These are phyloP conservation scores for Penicillium sclerotigenum DNA, from an alignment of 2,329 filamentous ascomycete genomes.

Conservation along the genomic window DNA sequence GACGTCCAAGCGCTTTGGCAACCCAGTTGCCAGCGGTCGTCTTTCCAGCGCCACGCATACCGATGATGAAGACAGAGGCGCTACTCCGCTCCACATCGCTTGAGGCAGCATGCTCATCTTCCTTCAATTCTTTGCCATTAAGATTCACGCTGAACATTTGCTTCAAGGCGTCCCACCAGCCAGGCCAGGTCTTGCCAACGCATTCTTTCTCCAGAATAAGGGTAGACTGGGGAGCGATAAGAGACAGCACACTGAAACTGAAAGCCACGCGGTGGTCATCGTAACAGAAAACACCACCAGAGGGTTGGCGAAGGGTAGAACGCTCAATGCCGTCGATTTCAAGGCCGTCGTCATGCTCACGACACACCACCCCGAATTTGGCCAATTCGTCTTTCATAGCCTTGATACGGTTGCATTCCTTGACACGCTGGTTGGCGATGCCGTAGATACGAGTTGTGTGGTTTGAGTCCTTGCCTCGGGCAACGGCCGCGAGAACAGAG, in stretches of 20 bases:
- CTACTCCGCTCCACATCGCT: slow-evolving; percentile 40
- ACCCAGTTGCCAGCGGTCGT: slow-evolving; percentile 90
- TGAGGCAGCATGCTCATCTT: slow-evolving; percentile 36
- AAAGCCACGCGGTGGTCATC: slow-evolving; percentile 98
- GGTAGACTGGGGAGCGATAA: slow-evolving; percentile 67
- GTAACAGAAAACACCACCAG: slow-evolving; percentile 79
- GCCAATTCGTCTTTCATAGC: slow-evolving; percentile 94
- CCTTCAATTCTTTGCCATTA: slow-evolving; percentile 65
- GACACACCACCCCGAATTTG: slow-evolving; percentile 85
- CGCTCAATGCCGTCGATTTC: slow-evolving; percentile 58
- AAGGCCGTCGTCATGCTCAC: slow-evolving; percentile 93
- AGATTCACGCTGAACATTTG: slow-evolving; percentile 73
- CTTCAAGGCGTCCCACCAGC: slow-evolving; percentile 91
- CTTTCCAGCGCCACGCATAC: slow-evolving; percentile 96
- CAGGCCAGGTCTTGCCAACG: slow-evolving; percentile 96
- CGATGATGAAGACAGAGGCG: slow-evolving; percentile 86
- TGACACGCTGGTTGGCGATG: slow-evolving; percentile 96
- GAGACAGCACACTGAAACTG: slow-evolving; percentile 89
- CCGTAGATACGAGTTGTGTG: slow-evolving; percentile 79
- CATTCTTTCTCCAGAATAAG: slow-evolving; percentile 87
- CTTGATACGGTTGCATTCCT: slow-evolving; percentile 93
- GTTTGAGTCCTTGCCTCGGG: slow-evolving; percentile 61
- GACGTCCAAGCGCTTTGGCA: slow-evolving; percentile 68
- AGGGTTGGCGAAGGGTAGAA: slow-evolving; percentile 53
- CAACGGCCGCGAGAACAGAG: slow-evolving; percentile 86